Conservation (phyloP, 163 green algal species). For the Chlamydomonas reinhardtii region DNA sequence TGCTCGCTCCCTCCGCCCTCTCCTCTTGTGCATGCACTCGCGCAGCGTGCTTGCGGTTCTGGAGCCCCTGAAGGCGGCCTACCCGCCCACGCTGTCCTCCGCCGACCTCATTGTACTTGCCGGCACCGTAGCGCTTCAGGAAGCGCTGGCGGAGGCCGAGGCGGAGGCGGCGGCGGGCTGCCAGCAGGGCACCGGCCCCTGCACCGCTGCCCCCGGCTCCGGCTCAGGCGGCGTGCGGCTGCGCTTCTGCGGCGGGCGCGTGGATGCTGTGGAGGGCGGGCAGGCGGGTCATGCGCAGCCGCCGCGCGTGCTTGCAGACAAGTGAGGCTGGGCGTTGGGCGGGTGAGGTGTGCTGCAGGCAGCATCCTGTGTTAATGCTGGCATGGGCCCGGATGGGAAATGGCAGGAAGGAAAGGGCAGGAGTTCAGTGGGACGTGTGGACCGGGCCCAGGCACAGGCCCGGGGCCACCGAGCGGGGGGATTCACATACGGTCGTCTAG, state of each 20-base stretch:
- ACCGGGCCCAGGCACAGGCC: too few species aligned
- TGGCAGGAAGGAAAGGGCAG: too few species aligned
- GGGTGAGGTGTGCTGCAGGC: too few species aligned
- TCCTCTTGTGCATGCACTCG: too few species aligned
- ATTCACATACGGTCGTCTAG: too few species aligned
- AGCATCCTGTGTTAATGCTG: too few species aligned
- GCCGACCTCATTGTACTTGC: constrained; percentile 68
- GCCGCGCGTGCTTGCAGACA: background rate
- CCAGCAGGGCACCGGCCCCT: background rate
- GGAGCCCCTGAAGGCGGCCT: constrained; percentile 49
- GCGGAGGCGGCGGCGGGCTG: background rate
- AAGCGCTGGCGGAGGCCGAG: too few species aligned
- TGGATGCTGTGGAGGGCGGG: constrained; percentile 35
- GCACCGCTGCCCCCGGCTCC: too few species aligned
- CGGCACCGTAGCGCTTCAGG: constrained; percentile 36
- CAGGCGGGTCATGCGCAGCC: background rate
- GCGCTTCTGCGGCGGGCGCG: constrained; percentile 58
- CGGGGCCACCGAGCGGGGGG: too few species aligned
- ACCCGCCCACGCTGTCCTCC: constrained; percentile 31
- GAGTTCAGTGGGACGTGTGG: too few species aligned
- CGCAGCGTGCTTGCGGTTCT: constrained; percentile 36
- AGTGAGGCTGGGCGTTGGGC: background rate
- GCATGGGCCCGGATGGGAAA: too few species aligned
- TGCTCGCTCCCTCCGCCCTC: too few species aligned
- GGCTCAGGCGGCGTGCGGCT: background rate